phyloP scores from a whole-genome alignment of 176 grass and related monocot species.

The Eremochloa ophiuroides region DNA sequence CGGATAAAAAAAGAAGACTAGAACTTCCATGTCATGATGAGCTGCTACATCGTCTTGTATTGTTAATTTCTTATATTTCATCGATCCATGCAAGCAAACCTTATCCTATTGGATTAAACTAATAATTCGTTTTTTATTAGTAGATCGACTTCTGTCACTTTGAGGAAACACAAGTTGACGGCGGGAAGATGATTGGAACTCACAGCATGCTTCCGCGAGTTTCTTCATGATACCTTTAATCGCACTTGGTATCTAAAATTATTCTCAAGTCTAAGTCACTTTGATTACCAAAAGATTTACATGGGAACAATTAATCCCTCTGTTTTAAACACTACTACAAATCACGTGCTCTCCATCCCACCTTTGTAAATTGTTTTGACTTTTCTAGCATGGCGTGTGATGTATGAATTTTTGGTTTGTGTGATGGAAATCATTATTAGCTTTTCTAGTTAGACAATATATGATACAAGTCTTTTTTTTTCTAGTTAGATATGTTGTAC shows the following conservation, averaged over 20 bases:
- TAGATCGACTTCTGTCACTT: not conserved
- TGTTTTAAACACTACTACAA: no score
- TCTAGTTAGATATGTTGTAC: no score
- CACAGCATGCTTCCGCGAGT: not conserved
- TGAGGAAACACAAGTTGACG: not conserved
- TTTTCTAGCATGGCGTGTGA: no score
- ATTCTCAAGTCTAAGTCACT: not conserved
- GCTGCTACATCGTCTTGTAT: not conserved
- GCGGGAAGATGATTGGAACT: not conserved
- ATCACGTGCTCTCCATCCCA: no score
- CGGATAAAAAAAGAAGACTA: no score
- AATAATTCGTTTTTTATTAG: not conserved
- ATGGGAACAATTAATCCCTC: no score
- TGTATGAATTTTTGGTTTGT: no score
- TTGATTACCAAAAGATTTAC: not conserved
- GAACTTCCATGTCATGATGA: not conserved
- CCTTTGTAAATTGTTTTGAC: no score
- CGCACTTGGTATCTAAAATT: not conserved
- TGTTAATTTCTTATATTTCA: not conserved
- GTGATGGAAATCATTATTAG: no score
- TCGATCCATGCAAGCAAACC: not conserved
- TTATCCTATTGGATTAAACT: not conserved
- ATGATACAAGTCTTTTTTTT: no score
- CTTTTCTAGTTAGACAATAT: no score
- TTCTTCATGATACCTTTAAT: not conserved